Evolutionary conservation across 306 rosid genomes (phyloP), one percentile per base, ranked within the genome.

Genomic region (Hippophae tibetana): DNA sequence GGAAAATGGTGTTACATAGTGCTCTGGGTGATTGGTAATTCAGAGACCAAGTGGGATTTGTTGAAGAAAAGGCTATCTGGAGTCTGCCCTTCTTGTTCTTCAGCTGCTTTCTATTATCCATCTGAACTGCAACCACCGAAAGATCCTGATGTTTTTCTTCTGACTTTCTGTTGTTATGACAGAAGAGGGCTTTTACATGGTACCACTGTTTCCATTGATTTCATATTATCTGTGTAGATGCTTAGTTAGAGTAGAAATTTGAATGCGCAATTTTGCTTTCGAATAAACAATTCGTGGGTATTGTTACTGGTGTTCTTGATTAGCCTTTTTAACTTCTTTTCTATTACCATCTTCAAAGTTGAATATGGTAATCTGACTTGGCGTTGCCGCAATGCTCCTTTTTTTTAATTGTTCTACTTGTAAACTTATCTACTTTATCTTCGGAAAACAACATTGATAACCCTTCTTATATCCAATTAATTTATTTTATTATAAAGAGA

Each of bases 1-100:
- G 99, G 99, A 42, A 92, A 81, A 66, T 92, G 99, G 99, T 92
- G 99, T 73, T 92, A 78, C 76, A 8, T 92, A 57, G 90, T 92
- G 63, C 78, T 92, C 64, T 88, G 96, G 99, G 96, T 92, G 68
- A 56, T 75, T 56, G 96, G 93, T 50, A 83, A 73, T 23, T 63
- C 87, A 10, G 76, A 68, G 61, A 92, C 99, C 25, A 78, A 84
- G 77, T 92, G 99, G 99, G 69, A 60, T 64, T 78, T 82, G 77
- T 75, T 92, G 81, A 85, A 85, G 82, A 84, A 76, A 68, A 85
- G 99, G 83, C 72, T 92, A 18, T 45, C 81, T 61, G 95, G 48
- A 76, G 94, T 76, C 25, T 88, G 96, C 69, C 99, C 99, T 40
- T 74, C 98, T 72, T 90, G 80, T 58, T 85, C 75, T 66, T 90